A percentile compares a stretch with the other conserved stretches of the same genome.
Conservation (phyloP, 176 grass and related monocot species). For the Elaeis guineensis region DNA sequence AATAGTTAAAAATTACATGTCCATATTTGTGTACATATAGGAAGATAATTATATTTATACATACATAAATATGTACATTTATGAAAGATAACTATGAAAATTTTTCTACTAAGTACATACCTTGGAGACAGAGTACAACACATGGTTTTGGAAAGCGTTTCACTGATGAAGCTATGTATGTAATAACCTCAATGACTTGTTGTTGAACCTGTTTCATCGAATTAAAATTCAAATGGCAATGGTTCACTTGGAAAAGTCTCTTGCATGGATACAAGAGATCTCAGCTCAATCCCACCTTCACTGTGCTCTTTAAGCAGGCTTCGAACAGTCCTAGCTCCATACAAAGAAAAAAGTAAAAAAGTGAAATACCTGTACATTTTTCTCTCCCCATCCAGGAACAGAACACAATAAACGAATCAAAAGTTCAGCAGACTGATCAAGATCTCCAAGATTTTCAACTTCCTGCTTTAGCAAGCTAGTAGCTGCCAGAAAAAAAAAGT, state of each 20-base stretch:
- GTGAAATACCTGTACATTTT: constrained; percentile 81
- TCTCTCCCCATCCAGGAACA: constrained; percentile 94
- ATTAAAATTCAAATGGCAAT: constrained; percentile 5
- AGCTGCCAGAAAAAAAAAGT: constrained; percentile 31
- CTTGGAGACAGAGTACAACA: constrained; percentile 72
- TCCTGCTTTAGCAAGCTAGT: constrained; percentile 78
- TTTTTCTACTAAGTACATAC: constrained; percentile 25
- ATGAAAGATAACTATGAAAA: no score
- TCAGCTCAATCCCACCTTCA: no score
- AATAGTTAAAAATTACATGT: no score
- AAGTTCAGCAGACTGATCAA: constrained; percentile 74
- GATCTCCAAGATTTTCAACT: constrained; percentile 63
- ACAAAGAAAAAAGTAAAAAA: no score
- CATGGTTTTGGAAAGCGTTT: constrained; percentile 89
- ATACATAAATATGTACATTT: no score
- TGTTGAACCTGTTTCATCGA: constrained; percentile 85
- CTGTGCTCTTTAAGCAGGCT: no score
- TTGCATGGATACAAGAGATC: no score
- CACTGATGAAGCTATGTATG: constrained; percentile 66
- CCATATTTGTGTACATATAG: no score
- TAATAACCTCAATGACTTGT: constrained; percentile 86
- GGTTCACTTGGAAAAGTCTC: no score
- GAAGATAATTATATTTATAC: no score
- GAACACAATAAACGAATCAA: constrained; percentile 86
- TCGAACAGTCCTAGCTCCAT: no score